Base-by-base conservation (phyloP, 2,329 filamentous ascomycete species). In the Colletotrichum costaricense region DNA sequence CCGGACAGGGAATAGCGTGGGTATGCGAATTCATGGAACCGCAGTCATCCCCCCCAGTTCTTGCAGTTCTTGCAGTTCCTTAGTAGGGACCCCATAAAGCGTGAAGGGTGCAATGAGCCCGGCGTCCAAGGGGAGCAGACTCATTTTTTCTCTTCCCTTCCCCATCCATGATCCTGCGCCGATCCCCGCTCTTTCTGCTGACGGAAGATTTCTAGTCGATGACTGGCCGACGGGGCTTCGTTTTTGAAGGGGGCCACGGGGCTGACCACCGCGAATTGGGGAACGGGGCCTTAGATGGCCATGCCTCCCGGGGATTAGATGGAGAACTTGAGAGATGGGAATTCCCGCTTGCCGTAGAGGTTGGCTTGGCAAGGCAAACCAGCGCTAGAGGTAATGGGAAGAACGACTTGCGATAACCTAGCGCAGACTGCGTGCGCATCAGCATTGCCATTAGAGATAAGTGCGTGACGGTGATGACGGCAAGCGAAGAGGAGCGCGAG, bases 1-100 rank as follows among this genome's bases (percentile, higher is more conserved):
- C 71, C 35, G 67, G 49, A 66, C 67, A 71, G 55, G 71, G 71
- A 71, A 66, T 73, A 73, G 71, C 67, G 59, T 73, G 59, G 66
- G 59, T 56, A 64, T 54, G 12, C 19, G 49, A 42, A 33, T 60
- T 62, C 56, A 67, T 38, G 65, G 35, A 72, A 63, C 65, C 69
- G 66, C 54, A 70, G 70, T 73, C 70, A 73, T 70, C 54, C 33
- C 60, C 55, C 33, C 33, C 14, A 35, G 66, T 70, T 52, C 66
- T 65, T 56, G 33, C 70, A 73, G 67, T 33, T 30, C 33, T 56
- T 57, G 42, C 38, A 42, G 38, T 49, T 49, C 19, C 42, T n/a
- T 49, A 22, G 42, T 49, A 49, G 42, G 19, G 2, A 1, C 19
- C 42, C 42, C 42, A 19, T 49, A 26, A 33, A 56, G 46, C 19